Conservation (phyloP, 2,329 filamentous ascomycete genomes). For the Canariomyces notabilis region DNA sequence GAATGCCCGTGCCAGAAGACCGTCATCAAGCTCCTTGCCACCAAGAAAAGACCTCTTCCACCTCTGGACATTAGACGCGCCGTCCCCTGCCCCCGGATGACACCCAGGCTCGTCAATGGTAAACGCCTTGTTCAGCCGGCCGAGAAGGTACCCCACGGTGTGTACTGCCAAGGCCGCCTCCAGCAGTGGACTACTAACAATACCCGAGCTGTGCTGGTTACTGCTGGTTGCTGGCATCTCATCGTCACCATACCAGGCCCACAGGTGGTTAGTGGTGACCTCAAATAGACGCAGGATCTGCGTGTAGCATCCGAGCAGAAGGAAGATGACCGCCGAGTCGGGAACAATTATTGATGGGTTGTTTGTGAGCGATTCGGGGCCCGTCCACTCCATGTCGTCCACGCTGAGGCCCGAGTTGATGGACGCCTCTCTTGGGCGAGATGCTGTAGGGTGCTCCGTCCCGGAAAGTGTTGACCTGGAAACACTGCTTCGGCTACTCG, state of each 20-base stretch:
- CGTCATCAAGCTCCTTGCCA: neutral
- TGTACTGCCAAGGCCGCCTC: neutral
- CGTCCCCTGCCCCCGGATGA: too few species aligned
- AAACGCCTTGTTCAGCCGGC: neutral
- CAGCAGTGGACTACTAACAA: neutral
- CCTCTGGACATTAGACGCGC: too few species aligned
- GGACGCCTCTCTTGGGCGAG: neutral
- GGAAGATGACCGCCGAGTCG: neutral
- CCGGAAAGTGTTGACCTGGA: neutral
- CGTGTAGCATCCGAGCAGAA: slow-evolving; percentile 1
- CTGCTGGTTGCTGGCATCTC: neutral
- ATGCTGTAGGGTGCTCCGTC: neutral
- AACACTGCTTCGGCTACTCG: neutral
- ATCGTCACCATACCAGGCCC: neutral
- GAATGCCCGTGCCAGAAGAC: neutral
- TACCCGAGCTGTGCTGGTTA: neutral
- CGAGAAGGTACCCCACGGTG: neutral
- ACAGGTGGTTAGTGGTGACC: neutral
- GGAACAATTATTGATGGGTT: too few species aligned
- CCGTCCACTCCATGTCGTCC: neutral
- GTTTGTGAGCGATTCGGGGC: neutral
- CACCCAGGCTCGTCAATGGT: neutral
- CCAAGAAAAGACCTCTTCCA: neutral
- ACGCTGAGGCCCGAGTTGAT: neutral
- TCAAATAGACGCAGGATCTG: neutral